phyloP scores from a whole-genome alignment of 2,329 filamentous ascomycete genomes.

The Trichoderma citrinoviride region DNA sequence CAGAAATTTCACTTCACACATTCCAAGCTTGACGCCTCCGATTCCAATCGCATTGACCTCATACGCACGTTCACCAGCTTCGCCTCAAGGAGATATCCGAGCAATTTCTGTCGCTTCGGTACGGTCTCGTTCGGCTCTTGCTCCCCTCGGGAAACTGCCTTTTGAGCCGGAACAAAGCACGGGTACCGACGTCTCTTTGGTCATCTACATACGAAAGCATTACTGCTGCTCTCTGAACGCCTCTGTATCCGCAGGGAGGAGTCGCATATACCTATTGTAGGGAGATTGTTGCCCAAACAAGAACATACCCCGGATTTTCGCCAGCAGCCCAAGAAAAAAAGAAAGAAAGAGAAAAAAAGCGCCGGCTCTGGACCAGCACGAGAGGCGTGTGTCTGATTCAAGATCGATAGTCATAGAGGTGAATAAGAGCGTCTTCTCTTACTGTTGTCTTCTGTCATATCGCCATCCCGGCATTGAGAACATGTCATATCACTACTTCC shows the following conservation, averaged over 20 bases:
- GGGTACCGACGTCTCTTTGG: neutral
- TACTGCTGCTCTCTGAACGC: neutral
- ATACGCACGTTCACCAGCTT: neutral
- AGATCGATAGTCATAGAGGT: neutral
- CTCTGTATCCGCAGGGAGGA: too few relatives aligned
- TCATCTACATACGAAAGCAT: neutral
- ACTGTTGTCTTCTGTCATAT: neutral
- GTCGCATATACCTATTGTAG: neutral
- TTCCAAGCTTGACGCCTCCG: constrained; percentile 13
- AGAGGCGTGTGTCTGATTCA: neutral
- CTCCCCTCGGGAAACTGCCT: neutral
- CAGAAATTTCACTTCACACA: neutral
- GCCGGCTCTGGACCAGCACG: neutral
- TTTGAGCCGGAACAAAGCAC: neutral
- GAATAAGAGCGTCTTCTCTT: neutral
- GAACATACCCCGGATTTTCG: constrained; percentile 7
- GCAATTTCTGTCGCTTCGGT: neutral
- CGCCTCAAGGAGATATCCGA: neutral
- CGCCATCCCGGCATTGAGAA: neutral
- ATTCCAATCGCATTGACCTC: constrained; percentile 2
- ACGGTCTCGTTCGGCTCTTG: too few relatives aligned
- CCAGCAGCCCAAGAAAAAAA: too few relatives aligned
- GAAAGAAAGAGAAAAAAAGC: too few relatives aligned
- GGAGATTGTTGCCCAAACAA: neutral
- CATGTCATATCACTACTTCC: neutral